Conservation (phyloP, 108 stramenopile genomes). For the Skeletonema tropicum region DNA sequence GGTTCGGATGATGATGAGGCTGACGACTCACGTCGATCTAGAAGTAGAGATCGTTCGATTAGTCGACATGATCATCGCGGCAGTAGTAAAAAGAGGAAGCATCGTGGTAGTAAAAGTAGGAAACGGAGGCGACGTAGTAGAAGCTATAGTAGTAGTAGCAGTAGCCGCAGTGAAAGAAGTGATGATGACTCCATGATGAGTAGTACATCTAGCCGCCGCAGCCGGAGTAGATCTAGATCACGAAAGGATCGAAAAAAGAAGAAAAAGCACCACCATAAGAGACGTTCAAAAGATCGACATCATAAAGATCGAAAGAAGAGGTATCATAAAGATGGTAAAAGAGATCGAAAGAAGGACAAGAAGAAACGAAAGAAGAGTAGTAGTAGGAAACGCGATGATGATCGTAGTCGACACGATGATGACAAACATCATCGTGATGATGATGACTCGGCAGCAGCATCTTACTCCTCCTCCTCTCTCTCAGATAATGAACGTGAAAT, state of each 20-base stretch:
- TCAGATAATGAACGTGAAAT: slow-evolving; percentile 49
- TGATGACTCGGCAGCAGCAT: slow-evolving; percentile 26
- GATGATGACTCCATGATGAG: not conserved
- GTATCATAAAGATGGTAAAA: slow-evolving; percentile 32
- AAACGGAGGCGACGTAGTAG: not conserved
- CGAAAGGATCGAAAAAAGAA: slow-evolving; percentile 24
- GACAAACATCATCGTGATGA: slow-evolving; percentile 42
- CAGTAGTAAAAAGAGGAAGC: slow-evolving; percentile 27
- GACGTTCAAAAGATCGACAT: slow-evolving; percentile 5
- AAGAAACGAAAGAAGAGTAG: slow-evolving; percentile 42
- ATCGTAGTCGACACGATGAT: slow-evolving; percentile 16
- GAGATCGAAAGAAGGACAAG: slow-evolving; percentile 23
- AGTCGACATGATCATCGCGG: no score
- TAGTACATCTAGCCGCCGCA: not conserved
- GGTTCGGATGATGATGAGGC: slow-evolving; percentile 19
- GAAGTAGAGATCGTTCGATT: slow-evolving; percentile 7
- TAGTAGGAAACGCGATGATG: slow-evolving; percentile 37
- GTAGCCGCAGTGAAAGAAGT: not conserved
- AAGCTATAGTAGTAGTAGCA: slow-evolving; percentile 7
- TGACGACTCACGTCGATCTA: slow-evolving; percentile 13
- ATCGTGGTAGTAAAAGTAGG: slow-evolving; percentile 18
- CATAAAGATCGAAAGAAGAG: slow-evolving; percentile 13
- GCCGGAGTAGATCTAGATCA: not conserved
- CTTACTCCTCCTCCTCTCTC: slow-evolving; percentile 41
- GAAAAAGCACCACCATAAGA: slow-evolving; percentile 16